Base-by-base conservation (phyloP, 23 red algal species). In the Pyropia yezoensis region DNA sequence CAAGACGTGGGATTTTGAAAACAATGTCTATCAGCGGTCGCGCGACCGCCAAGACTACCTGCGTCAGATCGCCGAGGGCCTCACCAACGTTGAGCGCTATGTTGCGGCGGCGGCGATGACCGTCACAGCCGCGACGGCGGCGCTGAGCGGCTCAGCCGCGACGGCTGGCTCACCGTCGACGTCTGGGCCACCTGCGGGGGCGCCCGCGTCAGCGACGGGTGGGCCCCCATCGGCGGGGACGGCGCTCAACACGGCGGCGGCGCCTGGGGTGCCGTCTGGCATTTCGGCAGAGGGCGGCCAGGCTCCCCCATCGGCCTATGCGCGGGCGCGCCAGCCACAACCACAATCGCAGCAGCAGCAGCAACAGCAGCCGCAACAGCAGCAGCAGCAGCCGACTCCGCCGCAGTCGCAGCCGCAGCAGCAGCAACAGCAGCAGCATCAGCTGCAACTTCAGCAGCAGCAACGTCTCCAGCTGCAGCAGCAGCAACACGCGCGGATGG, bases 41-140 rank as follows among this genome's bases (percentile, higher is more conserved):
- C 15, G n/a, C 15, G 69, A 63, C 49, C 80, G 70, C 39, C 50
- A 50, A 19, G 80, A 85, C 39, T 85, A 85, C 52, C 61, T 85
- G 16, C 22, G 67, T 29, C 27, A 47, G 27, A 85, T 85, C 25
- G 70, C 69, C 2, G 63, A 75, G 29, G 59, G 80, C 17, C 62
- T 85, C 5, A 69, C 45, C 28, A 33, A 66, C n/a, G 47, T 75
- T 19, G 68, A 85, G 69, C 20, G 39, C 39, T 47, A 47, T 47
- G 39, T 47, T 11, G 39, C 39, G 39, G 39, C 39, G 39, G 39
- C 39, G 39, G 39, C 39, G 39, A 6, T 47, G 39, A 22, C 50
- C 23, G 52, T 33, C 22, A 22, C 52, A 6, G 51, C 15, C 69
- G 26, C 28, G 22, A 74, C 39, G 27, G 23, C 15, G 39, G 39